Percentiles rank a stretch among this genome's conserved stretches.
phyloP scores from a whole-genome alignment of 1,284 basidiomycete genomes.

The Bjerkandera adusta region DNA sequence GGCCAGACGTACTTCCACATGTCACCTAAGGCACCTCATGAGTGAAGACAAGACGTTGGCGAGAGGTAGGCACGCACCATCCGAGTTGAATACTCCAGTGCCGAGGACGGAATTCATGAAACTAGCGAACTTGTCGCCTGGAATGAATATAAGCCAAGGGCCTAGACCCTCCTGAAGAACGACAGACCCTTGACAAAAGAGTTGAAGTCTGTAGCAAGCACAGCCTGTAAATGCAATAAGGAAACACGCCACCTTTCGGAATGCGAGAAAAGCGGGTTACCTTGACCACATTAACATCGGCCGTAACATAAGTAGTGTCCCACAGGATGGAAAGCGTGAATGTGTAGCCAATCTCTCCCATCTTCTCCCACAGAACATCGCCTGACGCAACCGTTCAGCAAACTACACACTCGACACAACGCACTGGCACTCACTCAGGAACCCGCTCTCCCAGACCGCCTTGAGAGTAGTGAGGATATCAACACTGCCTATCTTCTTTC shows the following conservation, averaged over 20 bases:
- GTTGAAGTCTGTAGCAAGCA: constrained; percentile 24
- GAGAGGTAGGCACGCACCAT: constrained; percentile 7
- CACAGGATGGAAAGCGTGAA: constrained; percentile 19
- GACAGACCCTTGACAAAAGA: constrained; percentile 23
- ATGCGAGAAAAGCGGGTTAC: constrained; percentile 6
- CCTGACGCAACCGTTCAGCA: constrained; percentile 9
- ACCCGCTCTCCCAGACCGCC: constrained; percentile 16
- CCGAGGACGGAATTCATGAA: constrained; percentile 36
- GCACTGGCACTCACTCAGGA: constrained; percentile 19
- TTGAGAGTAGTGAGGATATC: constrained; percentile 18
- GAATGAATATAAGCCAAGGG: background rate
- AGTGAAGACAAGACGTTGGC: background rate
- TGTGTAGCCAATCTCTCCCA: constrained; percentile 17
- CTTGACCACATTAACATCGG: constrained; percentile 23
- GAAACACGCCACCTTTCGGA: background rate
- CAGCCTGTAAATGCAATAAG: constrained; percentile 18
- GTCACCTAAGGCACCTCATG: constrained; percentile 21
- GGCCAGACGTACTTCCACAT: constrained; percentile 27
- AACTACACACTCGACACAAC: background rate
- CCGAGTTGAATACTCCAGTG: constrained; percentile 42
- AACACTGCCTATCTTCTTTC: constrained; percentile 15
- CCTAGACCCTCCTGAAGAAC: background rate
- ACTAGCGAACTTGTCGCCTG: constrained; percentile 27
- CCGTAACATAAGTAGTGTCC: constrained; percentile 18
- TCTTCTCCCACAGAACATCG: constrained; percentile 17